phyloP scores from a whole-genome alignment of 495 filamentous ascomycete species.

The Pyrenula aspistea region DNA sequence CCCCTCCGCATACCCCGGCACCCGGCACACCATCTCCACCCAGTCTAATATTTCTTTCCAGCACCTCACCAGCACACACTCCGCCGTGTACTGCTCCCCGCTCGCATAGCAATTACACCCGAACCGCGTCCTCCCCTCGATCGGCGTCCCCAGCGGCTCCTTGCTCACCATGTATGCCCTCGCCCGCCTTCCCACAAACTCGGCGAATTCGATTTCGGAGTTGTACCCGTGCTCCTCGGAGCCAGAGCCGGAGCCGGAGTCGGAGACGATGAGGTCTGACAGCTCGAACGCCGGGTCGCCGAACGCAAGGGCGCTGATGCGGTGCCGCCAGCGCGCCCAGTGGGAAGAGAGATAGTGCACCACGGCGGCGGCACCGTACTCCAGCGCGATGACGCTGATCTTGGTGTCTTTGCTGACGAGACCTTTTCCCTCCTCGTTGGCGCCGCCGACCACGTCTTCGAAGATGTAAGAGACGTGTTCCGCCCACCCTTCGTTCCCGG shows the following conservation, averaged over 20 bases:
- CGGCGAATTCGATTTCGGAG: slow-evolving; percentile 15
- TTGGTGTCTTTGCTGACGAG: slow-evolving; percentile 29
- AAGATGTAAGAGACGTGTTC: slow-evolving; percentile 57
- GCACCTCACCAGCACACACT: slow-evolving; percentile 28
- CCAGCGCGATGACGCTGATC: slow-evolving; percentile 54
- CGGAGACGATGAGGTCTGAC: background rate
- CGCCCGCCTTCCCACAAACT: slow-evolving; percentile 35
- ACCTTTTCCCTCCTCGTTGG: slow-evolving; percentile 1
- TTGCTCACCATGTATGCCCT: slow-evolving; percentile 48
- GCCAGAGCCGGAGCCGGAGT: slow-evolving; percentile 10
- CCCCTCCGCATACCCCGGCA: slow-evolving; percentile 19
- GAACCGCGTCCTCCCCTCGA: slow-evolving; percentile 25
- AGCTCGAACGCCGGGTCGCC: slow-evolving; percentile 18
- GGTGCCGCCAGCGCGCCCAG: slow-evolving; percentile 29
- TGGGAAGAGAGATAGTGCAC: slow-evolving; percentile 42
- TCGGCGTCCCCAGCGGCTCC: slow-evolving; percentile 29
- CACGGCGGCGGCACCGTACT: slow-evolving; percentile 40
- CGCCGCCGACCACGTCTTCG: slow-evolving; percentile 38
- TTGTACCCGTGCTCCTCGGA: slow-evolving; percentile 2
- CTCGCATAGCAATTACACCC: slow-evolving; percentile 38
- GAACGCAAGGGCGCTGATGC: slow-evolving; percentile 23
- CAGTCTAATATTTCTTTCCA: slow-evolving; percentile 28
- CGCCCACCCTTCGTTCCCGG: slow-evolving; percentile 31
- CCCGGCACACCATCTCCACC: slow-evolving; percentile 21
- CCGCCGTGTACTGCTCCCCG: slow-evolving; percentile 24